Conservation (phyloP, 2,329 filamentous ascomycete genomes). For the Chrysoporthe cubensis region DNA sequence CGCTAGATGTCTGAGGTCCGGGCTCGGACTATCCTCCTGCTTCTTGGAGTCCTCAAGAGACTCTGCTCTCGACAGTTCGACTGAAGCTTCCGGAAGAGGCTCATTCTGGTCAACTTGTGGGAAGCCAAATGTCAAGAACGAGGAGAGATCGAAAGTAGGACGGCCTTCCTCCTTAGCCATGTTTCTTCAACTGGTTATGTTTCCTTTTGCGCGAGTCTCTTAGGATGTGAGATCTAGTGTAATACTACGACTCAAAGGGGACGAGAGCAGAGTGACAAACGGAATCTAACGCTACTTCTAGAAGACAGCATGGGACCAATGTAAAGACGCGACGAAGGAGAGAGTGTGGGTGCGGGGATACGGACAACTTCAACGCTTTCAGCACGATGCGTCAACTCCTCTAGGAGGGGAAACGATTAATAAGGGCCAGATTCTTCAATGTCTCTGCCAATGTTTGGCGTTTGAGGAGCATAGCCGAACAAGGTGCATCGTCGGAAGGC, state of each 20-base stretch:
- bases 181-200: neutral
- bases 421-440: neutral
- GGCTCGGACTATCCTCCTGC: neutral
- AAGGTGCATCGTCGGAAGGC: neutral
- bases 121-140: slow-evolving; percentile 11
- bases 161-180: slow-evolving; percentile 7
- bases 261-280: neutral
- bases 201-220: neutral
- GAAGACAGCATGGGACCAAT: neutral
- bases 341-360: neutral
- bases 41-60: neutral
- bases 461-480: neutral
- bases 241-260: neutral
- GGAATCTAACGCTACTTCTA: neutral
- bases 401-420: neutral
- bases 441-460: neutral
- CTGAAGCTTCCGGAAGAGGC: slow-evolving; percentile 13
- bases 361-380: neutral
- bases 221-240: neutral
- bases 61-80: neutral
- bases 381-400: neutral
- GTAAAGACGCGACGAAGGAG: neutral
- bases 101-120: slow-evolving; percentile 1
- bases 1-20: neutral
- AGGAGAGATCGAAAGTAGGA: slow-evolving; percentile 7